Evolutionary conservation across 2,329 filamentous ascomycete species (phyloP), one percentile per base, ranked within the genome.

Genomic region (Fusarium ambrosium): DNA sequence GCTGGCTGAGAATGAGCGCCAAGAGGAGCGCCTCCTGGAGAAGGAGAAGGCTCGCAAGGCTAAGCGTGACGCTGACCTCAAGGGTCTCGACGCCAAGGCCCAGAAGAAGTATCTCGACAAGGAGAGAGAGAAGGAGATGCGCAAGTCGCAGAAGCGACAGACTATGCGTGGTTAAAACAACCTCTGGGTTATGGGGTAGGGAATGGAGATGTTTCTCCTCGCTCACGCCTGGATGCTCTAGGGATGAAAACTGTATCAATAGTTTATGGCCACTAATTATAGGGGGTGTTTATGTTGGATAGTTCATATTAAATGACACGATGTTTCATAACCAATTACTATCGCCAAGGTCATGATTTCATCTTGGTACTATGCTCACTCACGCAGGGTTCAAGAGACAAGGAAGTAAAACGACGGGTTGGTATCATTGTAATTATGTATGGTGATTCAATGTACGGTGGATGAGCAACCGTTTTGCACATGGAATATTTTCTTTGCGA

Each of bases 41-140:
- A 89, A 93, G 72, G 93, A 95, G 81, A 91, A 90, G 84, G 86
- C 92, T 82, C 95, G 93, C 85, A 98, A 98, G 86, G 91, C 93
- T 80, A 97, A 98, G 89, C 91, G 95, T 64, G 96, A 98, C 79
- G 91, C 92, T 77, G 92, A 95, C 81, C 88, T 97, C 74, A 93
- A 92, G 79, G 89, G 89, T 14, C 89, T 96, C 79, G 93, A 92
- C 79, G 93, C 94, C 65, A 95, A 95, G 84, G 93, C 93, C 70
- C 94, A 96, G 88, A 94, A 94, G 87, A 95, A 94, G 86, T 96
- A 92, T 82, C 88, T 96, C 66, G 94, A 95, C 78, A 93, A 91
- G 84, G 94, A 96, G 87, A 90, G 89, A 78, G 92, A 95, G 81
- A 94, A 92, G 89, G 92, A 93, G 84, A 69, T 88, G 80, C 88